Base-by-base conservation (phyloP, 371 early-diverging fungal genomes). In the Circinella umbellata region DNA sequence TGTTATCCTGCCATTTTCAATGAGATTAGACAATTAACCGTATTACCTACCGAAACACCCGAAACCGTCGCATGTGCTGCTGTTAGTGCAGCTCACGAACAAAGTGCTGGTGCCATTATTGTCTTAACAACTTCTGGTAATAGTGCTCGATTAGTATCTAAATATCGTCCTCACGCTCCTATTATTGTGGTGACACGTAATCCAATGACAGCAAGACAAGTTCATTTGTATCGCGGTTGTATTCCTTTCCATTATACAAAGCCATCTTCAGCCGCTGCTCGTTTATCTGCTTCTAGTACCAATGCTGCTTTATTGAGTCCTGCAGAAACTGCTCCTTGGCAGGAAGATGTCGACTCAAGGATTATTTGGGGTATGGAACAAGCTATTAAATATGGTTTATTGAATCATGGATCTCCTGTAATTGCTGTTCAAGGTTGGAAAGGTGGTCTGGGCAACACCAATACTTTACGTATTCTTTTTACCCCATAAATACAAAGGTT, bases 1-100 rank as follows among this genome's bases (percentile, higher is more conserved):
- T 90, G 90, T 74, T 94, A 95, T 76, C 90, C 91, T 63, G 88
- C 92, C 63, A 80, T 92, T 61, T 94, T 92, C 74, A 90, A 91
- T 76, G 91, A 94, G 69, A 88, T 97, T 66, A 90, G 95, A 55
- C 78, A 84, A 17, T 85, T 94, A 37, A 91, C 93, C 51, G 76
- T 82, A 59, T 85, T 85, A 39, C 92, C 98, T 13, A 90, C 94
- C 54, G 86, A 87, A 64, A 93, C 93, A 36, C 91, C 96, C 48
- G 99, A 99, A 78, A 92, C 97, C 11, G 95, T 98, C 36, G 98
- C 97, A 38, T 93, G 91, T 17, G 93, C 97, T 6, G 98, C 99
- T 11, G 98, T 97, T 66, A 87, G 92, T 53, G 90, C 94, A 42
- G 92, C 97, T 11, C 91, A 91, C 64, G 95, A 95, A 72, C 95